A percentile compares a stretch with the other conserved stretches of the same genome.
Evolutionary conservation across 129 eudicot genomes (phyloP).

Genomic region (Lactuca sativa): DNA sequence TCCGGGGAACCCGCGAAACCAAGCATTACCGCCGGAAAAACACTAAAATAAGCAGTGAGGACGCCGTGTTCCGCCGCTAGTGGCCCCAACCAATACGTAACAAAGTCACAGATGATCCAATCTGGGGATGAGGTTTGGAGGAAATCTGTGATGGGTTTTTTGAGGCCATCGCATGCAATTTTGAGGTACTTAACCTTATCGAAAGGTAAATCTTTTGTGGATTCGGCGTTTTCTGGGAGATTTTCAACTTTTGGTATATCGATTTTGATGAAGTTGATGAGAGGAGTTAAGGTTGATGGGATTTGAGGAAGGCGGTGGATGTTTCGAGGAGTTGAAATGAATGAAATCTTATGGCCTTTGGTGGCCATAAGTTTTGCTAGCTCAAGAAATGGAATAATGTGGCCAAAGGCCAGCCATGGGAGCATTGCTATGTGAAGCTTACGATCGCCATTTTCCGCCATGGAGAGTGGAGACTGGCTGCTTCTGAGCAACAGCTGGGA

Average conservation of each 20-base stretch:
- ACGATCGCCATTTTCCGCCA: conserved; percentile 6
- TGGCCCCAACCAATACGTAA: conserved; percentile 20
- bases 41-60: conserved; percentile 5
- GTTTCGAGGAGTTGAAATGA: conserved; percentile 27
- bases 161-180: conserved; percentile 33
- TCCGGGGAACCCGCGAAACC: conserved; percentile 11
- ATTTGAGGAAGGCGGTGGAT: conserved; percentile 32
- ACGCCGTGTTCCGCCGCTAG: conserved; percentile 19
- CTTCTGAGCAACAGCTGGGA: neutral
- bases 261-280: conserved; percentile 14
- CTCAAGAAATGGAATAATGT: conserved; percentile 23
- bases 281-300: conserved; percentile 17
- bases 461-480: neutral
- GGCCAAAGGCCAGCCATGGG: conserved; percentile 37
- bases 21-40: neutral
- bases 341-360: conserved; percentile 31
- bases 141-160: conserved; percentile 9
- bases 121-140: conserved; percentile 27
- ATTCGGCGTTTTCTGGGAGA: conserved; percentile 21
- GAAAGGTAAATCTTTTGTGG: conserved; percentile 23
- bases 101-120: conserved; percentile 32
- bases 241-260: conserved; percentile 3
- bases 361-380: conserved; percentile 28
- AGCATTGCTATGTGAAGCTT: conserved; percentile 32
- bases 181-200: conserved; percentile 33